Base-by-base conservation (phyloP, 345 rosid genomes). In the Fremontodendron californicum region DNA sequence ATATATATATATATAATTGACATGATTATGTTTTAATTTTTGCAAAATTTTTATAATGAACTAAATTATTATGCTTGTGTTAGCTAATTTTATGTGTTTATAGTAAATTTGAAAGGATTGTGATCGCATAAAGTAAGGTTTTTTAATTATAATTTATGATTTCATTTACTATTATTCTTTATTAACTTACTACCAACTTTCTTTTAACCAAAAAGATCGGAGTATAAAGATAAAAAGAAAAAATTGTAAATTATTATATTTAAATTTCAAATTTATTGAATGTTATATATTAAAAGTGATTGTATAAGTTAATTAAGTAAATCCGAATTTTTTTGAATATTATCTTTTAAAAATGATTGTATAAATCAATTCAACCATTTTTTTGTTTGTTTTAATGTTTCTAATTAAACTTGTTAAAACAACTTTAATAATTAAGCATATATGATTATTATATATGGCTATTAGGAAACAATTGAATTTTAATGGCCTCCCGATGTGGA, bases 401-500 rank as follows among this genome's bases (percentile, higher is more conserved):
- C 16, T 49, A 5, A 61, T 61, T 61, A 31, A 31, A n/a, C 10
- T 11, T 31, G 40, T 31, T 31, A 29, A 61, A 61, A 31, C 23
- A 62, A 16, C 12, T 62, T 62, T 33, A 42, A 62, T n/a, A 62
- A 33, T 62, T 57, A 57, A 57, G 16, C 62, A 25, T 4, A n/a
- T n/a, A n/a, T n/a, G 33, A 57, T 57, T 57, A 45, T 45, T 12
- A 12, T 13, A 54, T n/a, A 79, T 33, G n/a, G n/a, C n/a, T n/a
- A n/a, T n/a, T n/a, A n/a, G n/a, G n/a, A n/a, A n/a, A n/a, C n/a
- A n/a, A n/a, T n/a, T n/a, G n/a, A 12, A 0, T 45, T 1, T 9
- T 4, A 45, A 13, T 1, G 16, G 49, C 77, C 23, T 57, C 76
- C 80, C n/a, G 3, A 12, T 33, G 19, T 9, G 79, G 85, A 3